Evolutionary conservation across 2,329 filamentous ascomycete species (phyloP), one percentile per base, ranked within the genome.

Genomic region (Cladophialophora exuberans): DNA sequence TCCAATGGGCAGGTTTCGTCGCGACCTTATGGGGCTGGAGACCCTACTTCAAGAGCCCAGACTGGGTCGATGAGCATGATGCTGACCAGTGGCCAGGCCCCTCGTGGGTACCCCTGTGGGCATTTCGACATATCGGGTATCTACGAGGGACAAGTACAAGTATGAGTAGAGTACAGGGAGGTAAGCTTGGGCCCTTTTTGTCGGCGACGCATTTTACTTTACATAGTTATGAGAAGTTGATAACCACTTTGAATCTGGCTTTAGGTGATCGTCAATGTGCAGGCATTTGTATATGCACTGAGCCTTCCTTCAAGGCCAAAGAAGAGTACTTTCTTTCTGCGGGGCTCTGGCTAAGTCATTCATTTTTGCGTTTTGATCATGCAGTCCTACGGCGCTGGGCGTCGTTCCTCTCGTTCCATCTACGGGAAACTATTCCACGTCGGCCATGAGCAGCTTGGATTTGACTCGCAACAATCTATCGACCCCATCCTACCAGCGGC

Each of bases 361-460:
- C 33, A 1, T 41, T 48, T 45, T 31, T 31, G 13, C 44, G n/a
- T n/a, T n/a, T n/a, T n/a, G n/a, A 25, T 38, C 13, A 57, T 57
- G 54, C 38, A 52, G 38, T 31, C 22, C 25, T 9, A 23, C 20
- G 54, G 54, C 20, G 54, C 54, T 13, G 54, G 54, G 20, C 54
- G 44, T 33, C 54, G 49, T 3, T 20, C 25, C 31, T 49, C 43
- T 41, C 54, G 42, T 47, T 53, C 54, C 31, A 48, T 53, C 11
- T 57, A 57, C 39, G 44, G 42, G 17, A 57, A 31, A 35, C 38
- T 57, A 17, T 53, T 57, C 54, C 52, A 49, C 25, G 17, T 17
- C 15, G 18, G 18, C 6, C 36, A 22, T 5, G 51, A 30, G 17
- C 49, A 28, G 11, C 30, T 11, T 20, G 43, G 10, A 4, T 22